These are phyloP conservation scores for Alternaria postmessia DNA, from an alignment of 2,329 filamentous ascomycete genomes.

Conservation along the genomic window DNA sequence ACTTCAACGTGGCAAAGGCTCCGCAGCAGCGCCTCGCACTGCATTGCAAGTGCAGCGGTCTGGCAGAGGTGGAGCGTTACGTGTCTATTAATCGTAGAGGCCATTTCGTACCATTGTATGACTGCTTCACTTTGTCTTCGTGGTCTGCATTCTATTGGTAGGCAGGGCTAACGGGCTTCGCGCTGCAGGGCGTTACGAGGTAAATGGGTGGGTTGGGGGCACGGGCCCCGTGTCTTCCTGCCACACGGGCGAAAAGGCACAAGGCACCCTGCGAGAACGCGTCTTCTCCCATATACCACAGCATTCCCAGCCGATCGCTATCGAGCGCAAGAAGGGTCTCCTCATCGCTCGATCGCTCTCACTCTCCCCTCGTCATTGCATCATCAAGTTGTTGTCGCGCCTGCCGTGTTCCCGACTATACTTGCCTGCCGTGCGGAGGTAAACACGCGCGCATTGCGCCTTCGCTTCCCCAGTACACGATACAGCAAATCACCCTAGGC, in stretches of 20 bases:
- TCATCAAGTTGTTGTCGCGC: conserved; percentile 21
- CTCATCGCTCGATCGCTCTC: conserved; percentile 27
- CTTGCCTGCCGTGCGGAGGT: conserved; percentile 26
- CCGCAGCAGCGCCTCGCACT: conserved; percentile 18
- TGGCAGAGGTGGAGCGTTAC: not conserved
- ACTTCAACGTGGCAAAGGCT: not conserved
- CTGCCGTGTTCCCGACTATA: conserved; percentile 24
- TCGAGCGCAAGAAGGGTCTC: conserved; percentile 35
- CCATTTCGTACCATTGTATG: conserved; percentile 1
- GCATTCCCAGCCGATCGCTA: conserved; percentile 34
- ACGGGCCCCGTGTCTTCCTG: conserved; percentile 15
- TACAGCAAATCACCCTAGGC: conserved; percentile 35
- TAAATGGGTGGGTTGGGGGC: conserved; percentile 15
- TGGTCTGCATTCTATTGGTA: conserved; percentile 27
- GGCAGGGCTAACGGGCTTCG: conserved; percentile 23
- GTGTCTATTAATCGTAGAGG: not conserved
- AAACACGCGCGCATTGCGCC: conserved; percentile 32
- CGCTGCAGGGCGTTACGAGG: conserved; percentile 21
- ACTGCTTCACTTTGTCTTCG: conserved; percentile 28
- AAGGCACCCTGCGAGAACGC: conserved; percentile 37
- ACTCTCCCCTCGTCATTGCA: conserved; percentile 25
- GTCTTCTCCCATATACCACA: conserved; percentile 34
- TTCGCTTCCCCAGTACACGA: conserved; percentile 25
- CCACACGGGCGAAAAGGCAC: conserved; percentile 32
- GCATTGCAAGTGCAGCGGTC: conserved; percentile 1